A percentile compares a stretch with the other conserved stretches of the same genome.
These are phyloP conservation scores for Lithohypha guttulata DNA, from an alignment of 2,329 filamentous ascomycete genomes.

Conservation along the genomic window DNA sequence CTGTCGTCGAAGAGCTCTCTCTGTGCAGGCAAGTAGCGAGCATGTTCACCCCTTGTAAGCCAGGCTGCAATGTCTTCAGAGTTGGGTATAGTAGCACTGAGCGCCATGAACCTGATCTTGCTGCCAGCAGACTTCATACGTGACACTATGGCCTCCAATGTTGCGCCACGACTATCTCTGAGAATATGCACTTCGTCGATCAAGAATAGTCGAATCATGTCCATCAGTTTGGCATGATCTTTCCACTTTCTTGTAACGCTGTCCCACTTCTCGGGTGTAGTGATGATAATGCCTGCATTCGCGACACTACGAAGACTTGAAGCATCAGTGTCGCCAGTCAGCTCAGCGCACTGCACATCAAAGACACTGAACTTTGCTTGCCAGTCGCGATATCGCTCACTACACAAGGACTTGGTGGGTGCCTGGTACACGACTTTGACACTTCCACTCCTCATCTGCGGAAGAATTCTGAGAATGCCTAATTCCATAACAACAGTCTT, in stretches of 20 bases:
- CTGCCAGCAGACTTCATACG: slow-evolving; percentile 74
- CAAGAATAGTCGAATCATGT: slow-evolving; percentile 66
- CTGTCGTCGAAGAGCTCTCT: slow-evolving; percentile 66
- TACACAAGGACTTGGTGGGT: slow-evolving; percentile 72
- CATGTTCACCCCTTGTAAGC: slow-evolving; percentile 57
- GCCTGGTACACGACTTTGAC: slow-evolving; percentile 81
- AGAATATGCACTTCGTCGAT: slow-evolving; percentile 85
- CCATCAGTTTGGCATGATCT: slow-evolving; percentile 63
- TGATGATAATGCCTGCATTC: slow-evolving; percentile 69
- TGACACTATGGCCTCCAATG: slow-evolving; percentile 71
- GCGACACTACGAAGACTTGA: slow-evolving; percentile 58
- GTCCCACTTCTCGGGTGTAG: slow-evolving; percentile 86
- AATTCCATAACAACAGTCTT: slow-evolving; percentile 76
- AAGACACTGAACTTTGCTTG: slow-evolving; percentile 59
- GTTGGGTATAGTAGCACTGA: slow-evolving; percentile 78
- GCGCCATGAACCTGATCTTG: slow-evolving; percentile 65
- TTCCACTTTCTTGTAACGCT: slow-evolving; percentile 80
- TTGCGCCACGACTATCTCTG: slow-evolving; percentile 67
- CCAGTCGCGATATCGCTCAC: slow-evolving; percentile 69
- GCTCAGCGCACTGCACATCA: slow-evolving; percentile 59
- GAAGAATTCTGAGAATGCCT: slow-evolving; percentile 63
- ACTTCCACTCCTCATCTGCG: slow-evolving; percentile 43
- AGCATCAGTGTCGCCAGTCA: slow-evolving; percentile 70
- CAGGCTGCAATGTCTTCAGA: slow-evolving; percentile 68
- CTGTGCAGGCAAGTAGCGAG: slow-evolving; percentile 52